A percentile compares a stretch with the other conserved stretches of the same genome.
Evolutionary conservation across 768 basidiomycete species (phyloP).

Genomic region (Podaxis pistillaris): DNA sequence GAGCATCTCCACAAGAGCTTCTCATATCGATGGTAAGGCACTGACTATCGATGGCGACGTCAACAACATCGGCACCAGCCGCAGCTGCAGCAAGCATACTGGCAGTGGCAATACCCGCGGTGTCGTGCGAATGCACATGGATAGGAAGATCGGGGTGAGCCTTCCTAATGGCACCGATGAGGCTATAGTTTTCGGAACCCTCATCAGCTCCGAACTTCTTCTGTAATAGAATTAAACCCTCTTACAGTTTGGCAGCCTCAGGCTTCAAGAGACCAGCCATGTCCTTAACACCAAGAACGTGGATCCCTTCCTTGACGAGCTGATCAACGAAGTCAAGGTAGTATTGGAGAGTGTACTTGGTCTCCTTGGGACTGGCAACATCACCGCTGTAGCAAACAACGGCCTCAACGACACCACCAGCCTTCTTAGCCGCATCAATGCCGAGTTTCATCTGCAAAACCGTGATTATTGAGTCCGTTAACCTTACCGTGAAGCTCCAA

Average conservation of each 20-base stretch:
- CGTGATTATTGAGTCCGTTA: background rate
- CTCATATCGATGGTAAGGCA: conserved; percentile 12
- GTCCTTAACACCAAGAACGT: conserved; percentile 97
- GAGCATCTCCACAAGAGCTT: conserved; percentile 11
- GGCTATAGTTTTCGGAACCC: conserved; percentile 40
- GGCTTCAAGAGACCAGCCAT: conserved; percentile 98
- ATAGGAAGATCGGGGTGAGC: conserved; percentile 98
- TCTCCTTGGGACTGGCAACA: conserved; percentile 91
- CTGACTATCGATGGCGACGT: conserved; percentile 98
- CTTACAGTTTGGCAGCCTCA: conserved; percentile 85
- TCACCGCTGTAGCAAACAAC: conserved; percentile 99
- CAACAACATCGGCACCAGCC: conserved; percentile 97
- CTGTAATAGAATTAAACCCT: conserved; percentile 14
- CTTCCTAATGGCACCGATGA: conserved; percentile 92
- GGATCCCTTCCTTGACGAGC: conserved; percentile 92
- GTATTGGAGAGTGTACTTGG: conserved; percentile 96
- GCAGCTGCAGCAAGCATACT: conserved; percentile 95
- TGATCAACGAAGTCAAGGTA: conserved; percentile 95
- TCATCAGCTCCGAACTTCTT: background rate
- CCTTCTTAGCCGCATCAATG: conserved; percentile 99
- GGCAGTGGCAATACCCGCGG: conserved; percentile 96
- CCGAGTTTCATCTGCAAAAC: conserved; percentile 83
- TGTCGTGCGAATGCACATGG: conserved; percentile 99
- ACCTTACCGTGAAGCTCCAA: background rate
- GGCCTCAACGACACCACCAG: conserved; percentile 96